These are phyloP conservation scores for Amphirosellinia nigrospora DNA, from an alignment of 495 filamentous ascomycete species.

Conservation along the genomic window DNA sequence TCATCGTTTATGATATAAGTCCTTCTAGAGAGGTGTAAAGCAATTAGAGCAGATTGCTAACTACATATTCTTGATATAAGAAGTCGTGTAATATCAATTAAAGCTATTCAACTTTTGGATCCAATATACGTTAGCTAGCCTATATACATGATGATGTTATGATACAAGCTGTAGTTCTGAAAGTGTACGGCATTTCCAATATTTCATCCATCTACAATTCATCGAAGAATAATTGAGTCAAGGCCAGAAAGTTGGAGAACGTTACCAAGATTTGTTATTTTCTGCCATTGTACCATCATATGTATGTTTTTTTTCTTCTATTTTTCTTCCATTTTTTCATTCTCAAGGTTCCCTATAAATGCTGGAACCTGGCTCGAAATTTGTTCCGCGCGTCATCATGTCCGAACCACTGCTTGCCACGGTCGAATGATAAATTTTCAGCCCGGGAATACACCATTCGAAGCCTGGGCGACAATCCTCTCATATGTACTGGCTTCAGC, in stretches of 20 bases:
- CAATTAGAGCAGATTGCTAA: not conserved
- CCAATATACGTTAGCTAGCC: not conserved
- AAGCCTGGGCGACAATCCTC: not conserved
- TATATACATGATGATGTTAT: not conserved
- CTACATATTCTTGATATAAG: not conserved
- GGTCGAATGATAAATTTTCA: not conserved
- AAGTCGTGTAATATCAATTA: not conserved
- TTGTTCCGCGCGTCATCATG: not conserved
- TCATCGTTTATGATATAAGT: not conserved
- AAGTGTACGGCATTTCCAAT: not conserved
- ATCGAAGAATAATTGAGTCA: not conserved
- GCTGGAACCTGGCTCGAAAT: not conserved
- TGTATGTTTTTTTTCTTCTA: not conserved
- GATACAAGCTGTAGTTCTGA: not conserved
- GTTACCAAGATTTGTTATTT: not conserved
- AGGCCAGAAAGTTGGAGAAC: not conserved
- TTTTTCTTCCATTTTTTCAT: not conserved
- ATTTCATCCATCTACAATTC: not conserved
- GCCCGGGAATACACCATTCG: not conserved
- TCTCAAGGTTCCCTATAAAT: no score
- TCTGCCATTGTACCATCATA: not conserved
- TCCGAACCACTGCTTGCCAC: not conserved
- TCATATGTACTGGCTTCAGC: no score
- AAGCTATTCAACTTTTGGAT: no score
- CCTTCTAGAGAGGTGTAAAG: not conserved